Conservation (phyloP, 2,329 filamentous ascomycete species). For the Cladosporium austrohemisphaericum region DNA sequence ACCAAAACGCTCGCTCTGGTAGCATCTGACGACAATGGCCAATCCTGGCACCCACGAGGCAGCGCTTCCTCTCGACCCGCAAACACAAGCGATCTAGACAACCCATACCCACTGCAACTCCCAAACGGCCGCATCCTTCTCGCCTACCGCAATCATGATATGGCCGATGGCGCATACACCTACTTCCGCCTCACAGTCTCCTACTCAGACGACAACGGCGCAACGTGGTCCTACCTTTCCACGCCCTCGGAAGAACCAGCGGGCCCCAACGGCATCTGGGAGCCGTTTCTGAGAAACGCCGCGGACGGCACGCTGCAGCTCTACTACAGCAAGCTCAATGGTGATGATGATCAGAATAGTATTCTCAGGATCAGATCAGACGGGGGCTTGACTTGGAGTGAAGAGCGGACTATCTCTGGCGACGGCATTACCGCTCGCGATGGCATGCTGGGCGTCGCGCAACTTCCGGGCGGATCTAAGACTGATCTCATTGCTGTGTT, state of each 20-base stretch:
- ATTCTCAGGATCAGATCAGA: conserved; percentile 40
- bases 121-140: conserved; percentile 32
- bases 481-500: conserved; percentile 43
- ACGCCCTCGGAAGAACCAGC: conserved; percentile 20
- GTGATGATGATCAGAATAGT: conserved; percentile 40
- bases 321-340: conserved; percentile 45
- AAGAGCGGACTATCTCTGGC: conserved; percentile 36
- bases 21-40: conserved; percentile 20
- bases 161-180: conserved; percentile 21
- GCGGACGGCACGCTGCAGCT: conserved; percentile 40
- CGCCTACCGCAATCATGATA: conserved; percentile 36
- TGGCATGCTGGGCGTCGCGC: conserved; percentile 46
- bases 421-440: conserved; percentile 36
- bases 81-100: conserved; percentile 29
- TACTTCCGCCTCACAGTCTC: conserved; percentile 44
- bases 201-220: conserved; percentile 42
- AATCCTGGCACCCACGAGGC: conserved; percentile 23
- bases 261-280: conserved; percentile 41
- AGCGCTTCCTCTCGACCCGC: conserved; percentile 21
- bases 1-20: conserved; percentile 24
- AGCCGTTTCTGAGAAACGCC: conserved; percentile 43
- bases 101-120: conserved; percentile 34
- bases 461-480: conserved; percentile 15
- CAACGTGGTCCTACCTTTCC: conserved; percentile 35
- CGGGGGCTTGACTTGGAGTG: conserved; percentile 39